These are phyloP conservation scores for Rutstroemia sp. DNA, from an alignment of 2,329 filamentous ascomycete species.

Conservation along the genomic window DNA sequence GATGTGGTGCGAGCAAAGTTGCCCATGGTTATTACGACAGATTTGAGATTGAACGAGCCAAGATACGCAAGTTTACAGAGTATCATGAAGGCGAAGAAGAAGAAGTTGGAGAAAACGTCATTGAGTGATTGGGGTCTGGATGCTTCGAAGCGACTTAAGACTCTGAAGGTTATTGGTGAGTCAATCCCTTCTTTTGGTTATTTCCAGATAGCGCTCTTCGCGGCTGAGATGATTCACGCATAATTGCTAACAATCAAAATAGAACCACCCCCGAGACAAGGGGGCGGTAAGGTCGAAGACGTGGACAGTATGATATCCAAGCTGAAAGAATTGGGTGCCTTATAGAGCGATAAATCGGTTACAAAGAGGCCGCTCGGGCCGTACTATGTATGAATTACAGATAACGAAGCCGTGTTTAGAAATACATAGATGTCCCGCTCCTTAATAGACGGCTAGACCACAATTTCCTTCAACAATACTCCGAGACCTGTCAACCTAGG, in stretches of 20 bases:
- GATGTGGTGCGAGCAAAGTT: constrained; percentile 82
- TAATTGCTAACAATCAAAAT: constrained; percentile 14
- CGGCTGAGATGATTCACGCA: background rate
- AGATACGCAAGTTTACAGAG: constrained; percentile 93
- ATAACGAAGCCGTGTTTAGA: background rate
- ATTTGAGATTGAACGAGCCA: constrained; percentile 89
- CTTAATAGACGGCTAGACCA: no score
- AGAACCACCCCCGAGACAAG: constrained; percentile 83
- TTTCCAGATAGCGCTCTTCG: background rate
- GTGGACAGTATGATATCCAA: constrained; percentile 90
- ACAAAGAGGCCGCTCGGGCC: background rate
- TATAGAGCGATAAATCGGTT: constrained; percentile 15
- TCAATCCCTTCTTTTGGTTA: constrained; percentile 18
- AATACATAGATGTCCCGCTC: no score
- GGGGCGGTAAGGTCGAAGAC: constrained; percentile 94
- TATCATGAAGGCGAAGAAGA: constrained; percentile 99
- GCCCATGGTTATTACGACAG: constrained; percentile 91
- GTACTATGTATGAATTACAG: constrained; percentile 6
- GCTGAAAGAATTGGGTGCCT: constrained; percentile 89
- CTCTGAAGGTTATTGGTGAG: constrained; percentile 77
- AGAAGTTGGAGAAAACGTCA: constrained; percentile 89
- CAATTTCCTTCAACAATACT: no score
- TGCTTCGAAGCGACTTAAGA: constrained; percentile 70
- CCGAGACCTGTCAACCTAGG: no score
- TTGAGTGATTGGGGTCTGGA: constrained; percentile 76